Evolutionary conservation across 148 eudicot species (phyloP), one percentile per base, ranked within the genome.

Genomic region (Mesembryanthemum crystallinum): DNA sequence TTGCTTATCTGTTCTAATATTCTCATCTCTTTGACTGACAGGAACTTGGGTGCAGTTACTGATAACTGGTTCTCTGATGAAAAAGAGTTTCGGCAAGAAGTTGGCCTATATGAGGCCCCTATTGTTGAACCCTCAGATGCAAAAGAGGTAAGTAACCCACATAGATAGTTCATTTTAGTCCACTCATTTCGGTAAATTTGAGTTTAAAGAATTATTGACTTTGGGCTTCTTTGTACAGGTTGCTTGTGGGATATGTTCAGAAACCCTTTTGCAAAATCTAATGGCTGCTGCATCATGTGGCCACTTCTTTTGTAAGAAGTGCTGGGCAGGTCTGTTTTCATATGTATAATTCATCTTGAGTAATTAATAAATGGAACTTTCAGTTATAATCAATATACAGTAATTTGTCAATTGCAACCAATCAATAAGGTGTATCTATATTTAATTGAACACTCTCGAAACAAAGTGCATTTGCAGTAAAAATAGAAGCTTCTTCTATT

Each of bases 261-360:
- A 28, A 24, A 20, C 33, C 12, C 66, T 71, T 64, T 17, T 21
- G 29, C 28, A 35, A 35, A 25, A 55, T 37, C 15, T 70, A 43
- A 17, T 61, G 0, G 18, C 43, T 51, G 23, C 70, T 23, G 33
- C 66, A 63, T 13, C 32, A 18, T 80, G 83, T 32, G 67, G 76
- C 20, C 79, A 80, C 25, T 64, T 30, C n/a, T 76, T 76, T 52
- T 76, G 83, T 33, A 30, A 20, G 0, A 39, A 24, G 5, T 76
- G 83, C 15, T 76, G 79, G 76, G 54, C 55, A 43, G 79, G 83
- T n/a, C n/a, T n/a, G n/a, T n/a, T n/a, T n/a, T n/a, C n/a, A n/a
- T n/a, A 39, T 39, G 43, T 9, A 39, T 0, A 39, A 39, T 39
- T 39, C 43, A 39, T 37, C 42, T 37, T n/a, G n/a, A 37, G 42